These are phyloP conservation scores for Protostelium mycophagum DNA, from an alignment of 78 protist species.

Conservation along the genomic window DNA sequence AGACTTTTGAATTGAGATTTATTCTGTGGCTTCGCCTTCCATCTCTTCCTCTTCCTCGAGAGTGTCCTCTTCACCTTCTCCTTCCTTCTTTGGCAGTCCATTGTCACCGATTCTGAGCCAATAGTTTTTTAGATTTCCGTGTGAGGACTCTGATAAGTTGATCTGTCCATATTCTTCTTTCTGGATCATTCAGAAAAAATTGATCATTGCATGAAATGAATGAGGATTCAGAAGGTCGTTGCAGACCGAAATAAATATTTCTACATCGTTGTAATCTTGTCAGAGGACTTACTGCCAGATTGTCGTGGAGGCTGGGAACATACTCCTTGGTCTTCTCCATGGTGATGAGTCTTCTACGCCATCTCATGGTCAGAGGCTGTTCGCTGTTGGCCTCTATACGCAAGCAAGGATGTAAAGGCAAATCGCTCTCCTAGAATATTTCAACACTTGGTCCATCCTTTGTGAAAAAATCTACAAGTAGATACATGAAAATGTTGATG, in stretches of 20 bases:
- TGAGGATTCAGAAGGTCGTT: background rate
- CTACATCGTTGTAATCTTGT: background rate
- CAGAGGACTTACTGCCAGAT: background rate
- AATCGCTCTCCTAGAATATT: constrained; percentile 25
- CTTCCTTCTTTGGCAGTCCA: constrained; percentile 4
- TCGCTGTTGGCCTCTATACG: constrained; percentile 15
- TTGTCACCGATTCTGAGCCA: constrained; percentile 10
- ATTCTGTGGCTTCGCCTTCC: background rate
- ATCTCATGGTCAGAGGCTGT: constrained; percentile 49
- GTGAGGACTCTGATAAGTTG: constrained; percentile 31
- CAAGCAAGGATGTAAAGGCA: constrained; percentile 66
- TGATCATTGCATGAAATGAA: background rate
- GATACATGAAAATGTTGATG: background rate
- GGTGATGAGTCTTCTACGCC: constrained; percentile 59
- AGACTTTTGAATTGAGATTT: too few relatives aligned
- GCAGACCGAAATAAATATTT: background rate
- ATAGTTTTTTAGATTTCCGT: constrained; percentile 37
- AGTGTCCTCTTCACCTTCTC: background rate
- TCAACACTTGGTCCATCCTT: background rate
- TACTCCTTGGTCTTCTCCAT: constrained; percentile 46
- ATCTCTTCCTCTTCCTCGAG: background rate
- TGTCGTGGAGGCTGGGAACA: constrained; percentile 19
- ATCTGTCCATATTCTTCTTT: background rate
- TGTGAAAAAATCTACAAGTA: background rate
- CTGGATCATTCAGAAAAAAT: background rate